phyloP scores from a whole-genome alignment of 2,329 filamentous ascomycete genomes.

The Lizonia empirigonia region DNA sequence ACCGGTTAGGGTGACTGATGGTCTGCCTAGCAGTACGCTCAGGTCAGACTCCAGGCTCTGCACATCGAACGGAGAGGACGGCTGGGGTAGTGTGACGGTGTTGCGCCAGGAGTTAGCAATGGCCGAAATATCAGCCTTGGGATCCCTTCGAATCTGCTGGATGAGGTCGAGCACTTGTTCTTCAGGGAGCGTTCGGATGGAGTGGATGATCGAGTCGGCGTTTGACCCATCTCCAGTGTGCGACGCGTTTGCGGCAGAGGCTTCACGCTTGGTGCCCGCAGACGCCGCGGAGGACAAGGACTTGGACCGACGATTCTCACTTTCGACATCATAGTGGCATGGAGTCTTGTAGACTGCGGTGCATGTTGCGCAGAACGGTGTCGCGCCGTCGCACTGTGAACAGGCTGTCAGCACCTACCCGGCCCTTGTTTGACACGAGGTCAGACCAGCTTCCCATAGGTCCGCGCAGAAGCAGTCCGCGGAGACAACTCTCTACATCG shows the following conservation, averaged over 20 bases:
- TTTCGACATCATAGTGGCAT: conserved; percentile 57
- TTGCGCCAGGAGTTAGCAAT: conserved; percentile 51
- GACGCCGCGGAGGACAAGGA: conserved; percentile 36
- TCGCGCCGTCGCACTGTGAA: conserved; percentile 56
- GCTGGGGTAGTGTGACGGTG: conserved; percentile 44
- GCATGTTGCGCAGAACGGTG: conserved; percentile 58
- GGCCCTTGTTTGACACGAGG: neutral
- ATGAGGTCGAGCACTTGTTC: conserved; percentile 51
- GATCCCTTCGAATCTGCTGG: conserved; percentile 51
- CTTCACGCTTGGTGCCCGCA: conserved; percentile 40
- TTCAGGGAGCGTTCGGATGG: conserved; percentile 53
- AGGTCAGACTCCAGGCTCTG: conserved; percentile 45
- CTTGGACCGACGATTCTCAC: conserved; percentile 54
- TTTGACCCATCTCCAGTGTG: conserved; percentile 21
- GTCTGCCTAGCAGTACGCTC: conserved; percentile 47
- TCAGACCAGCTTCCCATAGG: conserved; percentile 1
- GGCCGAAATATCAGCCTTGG: conserved; percentile 47
- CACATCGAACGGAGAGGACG: conserved; percentile 28
- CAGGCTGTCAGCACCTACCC: conserved; percentile 20
- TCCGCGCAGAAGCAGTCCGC: conserved; percentile 22
- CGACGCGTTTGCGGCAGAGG: conserved; percentile 21
- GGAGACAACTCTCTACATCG: conserved; percentile 23
- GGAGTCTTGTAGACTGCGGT: conserved; percentile 57
- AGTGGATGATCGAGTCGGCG: conserved; percentile 50
- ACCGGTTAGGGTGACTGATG: conserved; percentile 40